Conservation (phyloP, 1,284 basidiomycete genomes). For the Phaffia rhodozyma region DNA sequence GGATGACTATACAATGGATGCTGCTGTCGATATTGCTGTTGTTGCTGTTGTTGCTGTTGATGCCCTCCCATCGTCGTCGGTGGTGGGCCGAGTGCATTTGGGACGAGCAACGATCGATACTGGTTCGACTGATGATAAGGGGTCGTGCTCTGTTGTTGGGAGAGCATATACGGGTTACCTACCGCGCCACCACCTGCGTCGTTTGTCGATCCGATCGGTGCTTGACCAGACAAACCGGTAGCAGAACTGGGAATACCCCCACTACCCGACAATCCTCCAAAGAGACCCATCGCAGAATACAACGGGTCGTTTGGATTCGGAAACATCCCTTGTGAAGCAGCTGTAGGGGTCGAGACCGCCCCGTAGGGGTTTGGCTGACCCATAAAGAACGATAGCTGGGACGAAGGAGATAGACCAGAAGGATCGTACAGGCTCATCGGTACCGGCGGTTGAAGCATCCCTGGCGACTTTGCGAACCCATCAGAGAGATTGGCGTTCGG, state of each 20-base stretch:
- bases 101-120: not conserved
- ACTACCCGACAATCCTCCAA: too few relatives aligned
- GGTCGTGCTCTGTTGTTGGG: not conserved
- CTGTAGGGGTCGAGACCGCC: too few relatives aligned
- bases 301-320: too few relatives aligned
- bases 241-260: too few relatives aligned
- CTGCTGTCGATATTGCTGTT: constrained; percentile 1
- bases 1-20: constrained; percentile 12
- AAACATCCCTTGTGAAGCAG: too few relatives aligned
- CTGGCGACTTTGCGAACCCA: too few relatives aligned
- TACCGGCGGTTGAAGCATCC: not conserved
- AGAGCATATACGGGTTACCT: not conserved
- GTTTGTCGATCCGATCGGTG: not conserved
- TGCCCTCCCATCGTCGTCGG: not conserved
- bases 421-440: not conserved
- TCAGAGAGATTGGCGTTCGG: not conserved
- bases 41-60: not conserved
- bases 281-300: too few relatives aligned
- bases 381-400: too few relatives aligned
- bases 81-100: not conserved
- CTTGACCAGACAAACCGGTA: not conserved
- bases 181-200: not conserved
- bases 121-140: not conserved
- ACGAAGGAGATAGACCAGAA: too few relatives aligned
- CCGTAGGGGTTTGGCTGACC: too few relatives aligned